Conservation (phyloP, 208 protist species). For the Leishmania aethiopica region DNA sequence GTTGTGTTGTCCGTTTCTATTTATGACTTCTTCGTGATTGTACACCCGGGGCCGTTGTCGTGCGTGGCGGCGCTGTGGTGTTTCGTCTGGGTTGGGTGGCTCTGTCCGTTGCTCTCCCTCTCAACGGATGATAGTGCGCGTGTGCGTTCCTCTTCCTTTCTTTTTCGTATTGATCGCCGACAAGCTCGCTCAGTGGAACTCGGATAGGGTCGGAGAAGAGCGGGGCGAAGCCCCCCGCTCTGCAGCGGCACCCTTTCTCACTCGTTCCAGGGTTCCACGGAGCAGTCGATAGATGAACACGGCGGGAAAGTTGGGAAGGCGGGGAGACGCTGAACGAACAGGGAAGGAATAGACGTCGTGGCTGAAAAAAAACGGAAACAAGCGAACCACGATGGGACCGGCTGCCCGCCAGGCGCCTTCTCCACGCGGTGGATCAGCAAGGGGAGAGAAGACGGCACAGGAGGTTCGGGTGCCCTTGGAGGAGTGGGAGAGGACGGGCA, state of each 20-base stretch:
- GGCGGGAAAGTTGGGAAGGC: neutral
- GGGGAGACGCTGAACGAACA: neutral
- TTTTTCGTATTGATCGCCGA: neutral
- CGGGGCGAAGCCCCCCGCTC: neutral
- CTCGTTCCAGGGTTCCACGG: neutral
- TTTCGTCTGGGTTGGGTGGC: too few relatives aligned
- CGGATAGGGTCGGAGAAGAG: neutral
- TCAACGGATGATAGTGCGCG: neutral
- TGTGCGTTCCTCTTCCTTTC: neutral
- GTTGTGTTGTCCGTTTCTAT: neutral
- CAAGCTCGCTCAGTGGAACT: neutral
- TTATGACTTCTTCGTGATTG: neutral
- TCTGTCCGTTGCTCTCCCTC: neutral
- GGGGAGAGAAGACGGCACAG: neutral
- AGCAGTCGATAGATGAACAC: neutral
- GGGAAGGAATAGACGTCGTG: neutral
- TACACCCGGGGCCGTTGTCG: neutral
- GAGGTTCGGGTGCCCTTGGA: neutral
- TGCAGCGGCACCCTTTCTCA: neutral
- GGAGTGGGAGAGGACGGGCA: too few relatives aligned
- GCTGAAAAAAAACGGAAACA: neutral
- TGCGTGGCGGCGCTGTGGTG: neutral
- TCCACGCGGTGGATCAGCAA: neutral
- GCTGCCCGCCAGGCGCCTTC: neutral
- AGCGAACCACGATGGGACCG: neutral